Evolutionary conservation across 164 flowering plant genomes (phyloP).

Genomic region (Nelumbo lutea): DNA sequence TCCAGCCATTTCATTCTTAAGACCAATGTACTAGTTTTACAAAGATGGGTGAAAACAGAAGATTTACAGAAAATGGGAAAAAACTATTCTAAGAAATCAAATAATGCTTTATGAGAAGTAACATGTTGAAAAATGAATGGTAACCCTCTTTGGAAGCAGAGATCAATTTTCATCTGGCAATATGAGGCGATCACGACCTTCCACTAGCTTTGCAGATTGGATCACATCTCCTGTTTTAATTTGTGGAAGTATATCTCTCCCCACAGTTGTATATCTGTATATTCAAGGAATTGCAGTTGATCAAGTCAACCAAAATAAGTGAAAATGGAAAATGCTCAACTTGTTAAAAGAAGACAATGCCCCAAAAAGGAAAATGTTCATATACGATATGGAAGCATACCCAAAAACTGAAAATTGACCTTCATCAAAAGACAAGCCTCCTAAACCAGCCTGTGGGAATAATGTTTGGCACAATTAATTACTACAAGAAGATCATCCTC

Average conservation of each 20-base stretch:
- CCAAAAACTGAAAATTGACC: conserved; percentile 98
- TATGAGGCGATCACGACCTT: conserved; percentile 71
- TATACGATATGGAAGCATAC: conserved; percentile 30
- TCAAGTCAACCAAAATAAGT: not conserved
- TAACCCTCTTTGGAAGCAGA: not conserved
- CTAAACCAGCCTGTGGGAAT: conserved; percentile 72
- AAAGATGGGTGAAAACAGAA: not conserved
- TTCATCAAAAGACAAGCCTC: conserved; percentile 95
- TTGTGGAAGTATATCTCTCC: conserved; percentile 78
- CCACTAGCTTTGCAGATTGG: conserved; percentile 70
- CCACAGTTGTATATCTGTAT: conserved; percentile 64
- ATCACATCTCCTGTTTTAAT: conserved; percentile 83
- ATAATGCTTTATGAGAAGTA: conserved; percentile 1
- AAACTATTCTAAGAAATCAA: not conserved
- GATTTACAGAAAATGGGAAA: conserved; percentile 1
- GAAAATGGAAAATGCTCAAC: not conserved
- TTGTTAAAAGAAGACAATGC: not conserved
- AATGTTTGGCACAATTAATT: not conserved
- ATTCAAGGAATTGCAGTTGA: conserved; percentile 5
- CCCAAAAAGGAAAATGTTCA: not conserved
- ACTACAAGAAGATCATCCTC: too few relatives aligned
- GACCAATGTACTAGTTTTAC: not conserved
- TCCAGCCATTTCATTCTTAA: conserved; percentile 1
- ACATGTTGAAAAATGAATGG: conserved; percentile 2
- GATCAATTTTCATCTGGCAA: conserved; percentile 51